Conservation (phyloP, 164 flowering plant genomes). For the Macadamia integrifolia region DNA sequence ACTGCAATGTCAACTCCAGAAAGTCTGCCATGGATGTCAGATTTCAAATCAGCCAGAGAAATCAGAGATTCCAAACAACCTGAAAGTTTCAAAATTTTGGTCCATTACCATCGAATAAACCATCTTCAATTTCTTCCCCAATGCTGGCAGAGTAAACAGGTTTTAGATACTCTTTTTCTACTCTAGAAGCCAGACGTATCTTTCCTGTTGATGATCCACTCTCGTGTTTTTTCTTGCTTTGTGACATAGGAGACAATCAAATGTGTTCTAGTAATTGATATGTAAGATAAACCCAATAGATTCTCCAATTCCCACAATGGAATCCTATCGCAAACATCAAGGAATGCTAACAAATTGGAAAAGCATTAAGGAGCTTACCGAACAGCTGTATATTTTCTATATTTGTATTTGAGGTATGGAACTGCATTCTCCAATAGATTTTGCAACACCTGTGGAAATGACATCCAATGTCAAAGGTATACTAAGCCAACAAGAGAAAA, state of each 20-base stretch:
- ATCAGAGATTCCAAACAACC: background rate
- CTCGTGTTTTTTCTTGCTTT: conserved; percentile 58
- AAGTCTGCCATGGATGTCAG: conserved; percentile 49
- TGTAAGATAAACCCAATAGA: background rate
- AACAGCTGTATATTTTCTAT: conserved; percentile 61
- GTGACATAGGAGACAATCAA: conserved; percentile 13
- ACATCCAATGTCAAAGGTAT: background rate
- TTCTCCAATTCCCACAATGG: too few relatives aligned
- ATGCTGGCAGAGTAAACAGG: conserved; percentile 81
- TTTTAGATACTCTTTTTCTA: conserved; percentile 87
- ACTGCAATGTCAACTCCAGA: conserved; percentile 81
- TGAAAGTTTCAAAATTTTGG: background rate
- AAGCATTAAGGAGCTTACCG: conserved; percentile 40
- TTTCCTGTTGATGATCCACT: conserved; percentile 40
- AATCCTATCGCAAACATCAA: background rate
- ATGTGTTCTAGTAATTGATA: background rate
- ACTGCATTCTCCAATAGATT: conserved; percentile 71
- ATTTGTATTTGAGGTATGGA: conserved; percentile 84
- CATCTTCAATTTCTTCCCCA: conserved; percentile 88
- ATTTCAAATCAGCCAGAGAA: background rate
- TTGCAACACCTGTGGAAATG: conserved; percentile 58
- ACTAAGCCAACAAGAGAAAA: background rate
- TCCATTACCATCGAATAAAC: conserved; percentile 86
- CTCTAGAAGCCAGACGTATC: conserved; percentile 54
- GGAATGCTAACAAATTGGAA: background rate